Percentiles rank a stretch among this genome's conserved stretches.
phyloP scores from a whole-genome alignment of 148 eudicot genomes.

The Rhododendron molle region DNA sequence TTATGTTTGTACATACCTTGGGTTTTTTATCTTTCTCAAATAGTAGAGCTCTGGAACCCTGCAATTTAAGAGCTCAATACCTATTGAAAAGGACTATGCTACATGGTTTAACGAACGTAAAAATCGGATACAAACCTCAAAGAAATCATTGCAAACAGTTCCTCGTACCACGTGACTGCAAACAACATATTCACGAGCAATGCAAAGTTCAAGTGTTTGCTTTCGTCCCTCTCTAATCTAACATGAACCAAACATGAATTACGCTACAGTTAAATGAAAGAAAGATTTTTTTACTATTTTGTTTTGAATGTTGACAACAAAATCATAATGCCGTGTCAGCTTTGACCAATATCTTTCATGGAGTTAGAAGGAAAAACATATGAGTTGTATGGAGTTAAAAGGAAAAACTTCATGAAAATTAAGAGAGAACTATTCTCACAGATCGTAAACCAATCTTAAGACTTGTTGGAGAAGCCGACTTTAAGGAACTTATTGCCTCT shows the following conservation, averaged over 20 bases:
- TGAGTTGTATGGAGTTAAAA: neutral
- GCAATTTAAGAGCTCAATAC: neutral
- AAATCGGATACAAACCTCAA: constrained; percentile 15
- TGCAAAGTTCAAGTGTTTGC: constrained; percentile 21
- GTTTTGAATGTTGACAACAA: neutral
- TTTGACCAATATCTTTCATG: neutral
- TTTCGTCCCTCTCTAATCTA: constrained; percentile 37
- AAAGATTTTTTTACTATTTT: neutral
- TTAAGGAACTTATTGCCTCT: constrained; percentile 24
- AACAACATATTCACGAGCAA: constrained; percentile 21
- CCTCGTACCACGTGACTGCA: constrained; percentile 4
- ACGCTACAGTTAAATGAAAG: neutral
- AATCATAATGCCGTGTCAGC: neutral
- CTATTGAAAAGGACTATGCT: neutral
- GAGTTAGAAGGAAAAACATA: neutral
- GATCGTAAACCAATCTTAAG: constrained; percentile 22
- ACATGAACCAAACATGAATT: neutral
- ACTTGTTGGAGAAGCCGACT: constrained; percentile 29
- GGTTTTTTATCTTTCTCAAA: constrained; percentile 36
- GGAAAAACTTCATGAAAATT: neutral
- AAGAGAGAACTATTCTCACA: constrained; percentile 13
- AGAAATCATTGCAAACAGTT: constrained; percentile 18
- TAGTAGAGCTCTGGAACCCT: constrained; percentile 38
- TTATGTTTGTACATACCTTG: constrained; percentile 12
- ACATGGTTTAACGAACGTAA: neutral